Percentiles rank a stretch among this genome's conserved stretches.
Conservation (phyloP, 2,329 filamentous ascomycete genomes). For the Sporothrix phasma region DNA sequence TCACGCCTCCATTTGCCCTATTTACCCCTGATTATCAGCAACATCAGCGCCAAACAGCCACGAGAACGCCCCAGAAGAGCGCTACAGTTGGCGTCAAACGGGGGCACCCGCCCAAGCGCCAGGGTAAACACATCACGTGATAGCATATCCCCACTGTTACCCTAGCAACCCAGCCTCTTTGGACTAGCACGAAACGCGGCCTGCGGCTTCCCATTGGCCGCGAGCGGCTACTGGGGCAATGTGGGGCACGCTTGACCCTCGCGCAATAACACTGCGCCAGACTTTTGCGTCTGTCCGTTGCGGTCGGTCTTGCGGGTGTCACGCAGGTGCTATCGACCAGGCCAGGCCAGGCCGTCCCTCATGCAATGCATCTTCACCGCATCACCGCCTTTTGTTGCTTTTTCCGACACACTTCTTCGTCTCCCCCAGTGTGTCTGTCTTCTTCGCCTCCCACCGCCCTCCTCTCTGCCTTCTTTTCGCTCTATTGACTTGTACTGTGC, state of each 20-base stretch:
- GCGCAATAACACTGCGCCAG: constrained; percentile 3
- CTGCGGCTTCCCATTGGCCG: background rate
- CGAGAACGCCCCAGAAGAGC: background rate
- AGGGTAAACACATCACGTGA: background rate
- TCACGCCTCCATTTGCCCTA: constrained; percentile 4
- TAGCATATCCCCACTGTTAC: constrained; percentile 5
- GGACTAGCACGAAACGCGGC: constrained; percentile 10
- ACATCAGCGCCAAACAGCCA: background rate
- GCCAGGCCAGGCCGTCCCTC: background rate
- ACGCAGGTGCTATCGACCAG: background rate
- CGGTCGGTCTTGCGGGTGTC: background rate
- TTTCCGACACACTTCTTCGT: background rate
- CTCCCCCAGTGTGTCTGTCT: background rate
- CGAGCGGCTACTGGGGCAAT: background rate
- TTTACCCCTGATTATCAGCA: constrained; percentile 6
- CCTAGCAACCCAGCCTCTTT: constrained; percentile 10
- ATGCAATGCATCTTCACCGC: constrained; percentile 1
- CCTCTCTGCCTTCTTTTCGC: background rate
- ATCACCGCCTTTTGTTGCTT: constrained; percentile 6
- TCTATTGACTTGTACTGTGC: background rate
- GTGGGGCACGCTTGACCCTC: constrained; percentile 10
- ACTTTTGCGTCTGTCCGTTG: background rate
- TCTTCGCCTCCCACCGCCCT: background rate
- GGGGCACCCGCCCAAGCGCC: background rate
- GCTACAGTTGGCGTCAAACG: constrained; percentile 8